Conservation (phyloP, 2,329 filamentous ascomycete species). For the Chaetomium strumarium region DNA sequence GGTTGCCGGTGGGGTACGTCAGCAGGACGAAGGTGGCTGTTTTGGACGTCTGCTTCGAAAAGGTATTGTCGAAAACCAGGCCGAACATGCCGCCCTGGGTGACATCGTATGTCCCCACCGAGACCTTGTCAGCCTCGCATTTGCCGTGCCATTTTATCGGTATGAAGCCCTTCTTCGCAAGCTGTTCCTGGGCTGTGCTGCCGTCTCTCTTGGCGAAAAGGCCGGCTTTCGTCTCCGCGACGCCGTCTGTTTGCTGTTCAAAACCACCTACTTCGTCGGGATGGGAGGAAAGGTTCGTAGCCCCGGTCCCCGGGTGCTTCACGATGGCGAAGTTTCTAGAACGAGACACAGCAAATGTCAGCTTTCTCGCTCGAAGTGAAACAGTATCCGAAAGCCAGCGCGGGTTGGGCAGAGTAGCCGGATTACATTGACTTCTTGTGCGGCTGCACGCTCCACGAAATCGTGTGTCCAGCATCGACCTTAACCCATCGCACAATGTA, state of each 20-base stretch:
- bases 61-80: slow-evolving; percentile 96
- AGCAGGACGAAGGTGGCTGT: slow-evolving; percentile 91
- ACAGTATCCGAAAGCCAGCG: neutral
- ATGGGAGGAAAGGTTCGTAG: slow-evolving; percentile 41
- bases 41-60: slow-evolving; percentile 92
- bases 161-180: slow-evolving; percentile 62
- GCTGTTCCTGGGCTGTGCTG: slow-evolving; percentile 55
- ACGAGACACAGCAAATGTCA: neutral
- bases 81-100: slow-evolving; percentile 87
- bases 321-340: slow-evolving; percentile 89
- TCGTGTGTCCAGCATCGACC: slow-evolving; percentile 82
- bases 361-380: neutral
- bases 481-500: slow-evolving; percentile 98
- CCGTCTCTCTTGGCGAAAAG: slow-evolving; percentile 52
- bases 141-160: slow-evolving; percentile 83
- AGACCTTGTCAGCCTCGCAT: slow-evolving; percentile 93
- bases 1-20: slow-evolving; percentile 79
- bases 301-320: slow-evolving; percentile 80
- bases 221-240: slow-evolving; percentile 40
- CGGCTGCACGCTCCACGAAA: slow-evolving; percentile 96
- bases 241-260: slow-evolving; percentile 34
- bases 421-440: slow-evolving; percentile 90
- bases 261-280: slow-evolving; percentile 40
- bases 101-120: slow-evolving; percentile 84
- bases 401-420: neutral